Base-by-base conservation (phyloP, 176 grass and related monocot species). In the Elaeis guineensis region DNA sequence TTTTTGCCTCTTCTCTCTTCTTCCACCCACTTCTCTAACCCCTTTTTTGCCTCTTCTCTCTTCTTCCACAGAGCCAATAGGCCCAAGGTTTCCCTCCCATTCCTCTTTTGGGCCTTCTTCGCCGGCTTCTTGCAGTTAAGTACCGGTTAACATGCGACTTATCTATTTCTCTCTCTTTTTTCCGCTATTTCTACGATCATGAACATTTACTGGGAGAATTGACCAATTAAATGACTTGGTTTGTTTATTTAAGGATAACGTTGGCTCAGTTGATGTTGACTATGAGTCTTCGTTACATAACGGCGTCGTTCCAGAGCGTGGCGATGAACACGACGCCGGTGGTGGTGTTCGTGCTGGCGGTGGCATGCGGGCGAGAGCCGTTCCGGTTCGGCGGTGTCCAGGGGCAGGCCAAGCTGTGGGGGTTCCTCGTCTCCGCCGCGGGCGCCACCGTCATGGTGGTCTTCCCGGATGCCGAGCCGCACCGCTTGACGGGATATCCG, bases 251-350 rank as follows among this genome's bases (percentile, higher is more conserved):
- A 69, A 77, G 75, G 75, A 70, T 77, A 29, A 28, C 59, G 18
- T 18, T 65, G 3, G 35, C 26, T 3, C 67, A 78, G 59, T 4
- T 78, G 18, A 16, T 72, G 67, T 25, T 78, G 7, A 78, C 67
- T 17, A n/a, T 29, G 7, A 78, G 76, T 35, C 52, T 78, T 21
- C 58, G 28, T 17, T 78, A 78, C 51, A 64, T 78, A 30, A 71
- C 60, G 5, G 51, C 67, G 52, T 59, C 67, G n/a, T 68, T 72
- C 50, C 67, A 78, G 58, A 65, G 67, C 22, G 24, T 72, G 17
- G 67, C 26, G 39, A 48, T 72, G 29, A 72, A 72, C 67, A 59
- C 29, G 11, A 78, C 63, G 12, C 76, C 76, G 11, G 52, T 66
- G 44, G 52, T 7, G 16, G 59, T 78, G 49, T 71, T 78, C 53